Conservation (phyloP, 495 filamentous ascomycete species). For the Letharia lupina region DNA sequence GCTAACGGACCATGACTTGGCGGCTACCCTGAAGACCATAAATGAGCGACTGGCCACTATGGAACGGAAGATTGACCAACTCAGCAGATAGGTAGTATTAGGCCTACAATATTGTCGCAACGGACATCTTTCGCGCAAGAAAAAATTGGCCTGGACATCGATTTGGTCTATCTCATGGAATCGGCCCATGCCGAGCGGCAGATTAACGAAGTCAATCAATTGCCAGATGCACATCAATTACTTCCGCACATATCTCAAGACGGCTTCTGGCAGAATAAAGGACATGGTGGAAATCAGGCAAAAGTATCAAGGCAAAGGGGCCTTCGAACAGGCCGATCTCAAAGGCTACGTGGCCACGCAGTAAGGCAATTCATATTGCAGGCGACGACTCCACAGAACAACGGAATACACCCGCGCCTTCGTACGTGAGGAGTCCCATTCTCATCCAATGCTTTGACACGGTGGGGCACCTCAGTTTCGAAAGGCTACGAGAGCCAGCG, state of each 20-base stretch:
- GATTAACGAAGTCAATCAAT: background rate
- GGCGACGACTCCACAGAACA: background rate
- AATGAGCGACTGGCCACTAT: slow-evolving; percentile 28
- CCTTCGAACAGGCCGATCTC: background rate
- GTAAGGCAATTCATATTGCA: background rate
- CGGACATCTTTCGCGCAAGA: background rate
- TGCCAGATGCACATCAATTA: background rate
- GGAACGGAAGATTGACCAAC: slow-evolving; percentile 28
- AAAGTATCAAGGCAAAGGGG: background rate
- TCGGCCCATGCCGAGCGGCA: background rate
- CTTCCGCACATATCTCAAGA: background rate
- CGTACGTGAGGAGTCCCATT: background rate
- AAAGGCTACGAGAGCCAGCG: background rate
- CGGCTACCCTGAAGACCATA: slow-evolving; percentile 22
- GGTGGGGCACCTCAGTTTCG: background rate
- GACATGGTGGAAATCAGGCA: background rate
- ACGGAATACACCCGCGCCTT: background rate
- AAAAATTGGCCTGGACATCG: background rate
- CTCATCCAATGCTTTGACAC: background rate
- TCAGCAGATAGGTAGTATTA: slow-evolving; percentile 5
- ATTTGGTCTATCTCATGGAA: background rate
- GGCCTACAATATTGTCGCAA: background rate
- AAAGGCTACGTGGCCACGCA: background rate
- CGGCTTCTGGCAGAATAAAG: background rate
- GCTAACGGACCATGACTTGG: slow-evolving; percentile 20